phyloP scores from a whole-genome alignment of 1,139 yeast species.

The Kodamaea arcana region DNA sequence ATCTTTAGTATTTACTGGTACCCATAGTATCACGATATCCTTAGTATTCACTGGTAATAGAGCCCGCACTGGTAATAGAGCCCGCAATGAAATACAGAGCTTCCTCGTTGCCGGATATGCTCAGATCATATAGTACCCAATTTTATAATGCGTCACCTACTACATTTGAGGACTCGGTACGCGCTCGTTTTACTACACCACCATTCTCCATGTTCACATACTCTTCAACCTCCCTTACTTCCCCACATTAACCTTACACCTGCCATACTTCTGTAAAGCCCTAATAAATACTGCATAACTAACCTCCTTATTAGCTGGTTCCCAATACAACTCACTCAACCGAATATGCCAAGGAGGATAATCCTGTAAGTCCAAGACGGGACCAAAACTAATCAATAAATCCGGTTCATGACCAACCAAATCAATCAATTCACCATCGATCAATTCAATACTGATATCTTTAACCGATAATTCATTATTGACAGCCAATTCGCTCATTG shows the following conservation, averaged over 20 bases:
- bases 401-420: constrained; percentile 91
- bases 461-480: constrained; percentile 56
- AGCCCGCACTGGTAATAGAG: too few species aligned
- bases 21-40: too few species aligned
- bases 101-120: too few species aligned
- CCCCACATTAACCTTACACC: constrained; percentile 85
- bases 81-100: too few species aligned
- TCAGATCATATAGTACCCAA: too few species aligned
- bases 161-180: too few species aligned
- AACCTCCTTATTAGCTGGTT: constrained; percentile 75
- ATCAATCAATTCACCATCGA: constrained; percentile 71
- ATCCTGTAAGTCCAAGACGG: constrained; percentile 81
- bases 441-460: constrained; percentile 69
- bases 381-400: constrained; percentile 78
- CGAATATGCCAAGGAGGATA: constrained; percentile 98
- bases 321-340: constrained; percentile 86
- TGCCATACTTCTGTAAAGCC: constrained; percentile 75
- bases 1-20: too few species aligned
- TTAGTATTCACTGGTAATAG: too few species aligned
- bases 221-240: too few species aligned
- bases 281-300: constrained; percentile 80
- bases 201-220: too few species aligned
- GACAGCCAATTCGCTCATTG: constrained; percentile 74
- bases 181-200: too few species aligned
- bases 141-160: too few species aligned